These are phyloP conservation scores for Euphorbia tirucalli DNA, from an alignment of 345 rosid genomes.

Conservation along the genomic window DNA sequence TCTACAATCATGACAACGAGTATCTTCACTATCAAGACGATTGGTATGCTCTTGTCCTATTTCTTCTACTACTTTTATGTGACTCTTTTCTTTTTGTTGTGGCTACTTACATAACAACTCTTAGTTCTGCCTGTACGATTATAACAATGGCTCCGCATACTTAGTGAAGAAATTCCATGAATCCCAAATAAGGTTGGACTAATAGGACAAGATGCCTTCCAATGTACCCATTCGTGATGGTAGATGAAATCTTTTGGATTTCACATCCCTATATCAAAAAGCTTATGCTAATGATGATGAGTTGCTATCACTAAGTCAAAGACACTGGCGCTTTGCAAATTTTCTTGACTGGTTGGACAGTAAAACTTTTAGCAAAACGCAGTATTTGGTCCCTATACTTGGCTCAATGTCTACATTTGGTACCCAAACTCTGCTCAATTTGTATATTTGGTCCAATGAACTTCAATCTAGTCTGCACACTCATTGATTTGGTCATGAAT, in stretches of 20 bases:
- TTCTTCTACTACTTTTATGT: not conserved
- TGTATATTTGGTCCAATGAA: too few relatives aligned
- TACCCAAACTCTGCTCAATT: too few relatives aligned
- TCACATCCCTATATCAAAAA: not conserved
- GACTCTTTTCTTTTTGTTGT: not conserved
- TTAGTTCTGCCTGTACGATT: not conserved
- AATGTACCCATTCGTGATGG: too few relatives aligned
- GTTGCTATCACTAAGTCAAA: not conserved
- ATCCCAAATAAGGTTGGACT: too few relatives aligned
- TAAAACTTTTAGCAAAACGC: not conserved
- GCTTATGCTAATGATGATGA: not conserved
- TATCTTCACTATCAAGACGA: slow-evolving; percentile 95
- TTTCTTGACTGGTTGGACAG: not conserved
- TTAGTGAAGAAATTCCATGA: not conserved
- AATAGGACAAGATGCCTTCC: too few relatives aligned
- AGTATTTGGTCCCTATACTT: too few relatives aligned
- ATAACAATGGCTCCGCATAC: not conserved
- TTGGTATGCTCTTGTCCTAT: slow-evolving; percentile 49
- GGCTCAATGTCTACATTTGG: too few relatives aligned
- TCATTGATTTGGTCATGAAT: not conserved
- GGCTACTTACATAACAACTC: not conserved
- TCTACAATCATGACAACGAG: slow-evolving; percentile 86
- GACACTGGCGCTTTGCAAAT: not conserved
- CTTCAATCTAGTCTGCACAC: too few relatives aligned
- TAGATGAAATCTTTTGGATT: too few relatives aligned